Conservation (phyloP, 2,329 filamentous ascomycete genomes). For the Verticillium klebahnii region DNA sequence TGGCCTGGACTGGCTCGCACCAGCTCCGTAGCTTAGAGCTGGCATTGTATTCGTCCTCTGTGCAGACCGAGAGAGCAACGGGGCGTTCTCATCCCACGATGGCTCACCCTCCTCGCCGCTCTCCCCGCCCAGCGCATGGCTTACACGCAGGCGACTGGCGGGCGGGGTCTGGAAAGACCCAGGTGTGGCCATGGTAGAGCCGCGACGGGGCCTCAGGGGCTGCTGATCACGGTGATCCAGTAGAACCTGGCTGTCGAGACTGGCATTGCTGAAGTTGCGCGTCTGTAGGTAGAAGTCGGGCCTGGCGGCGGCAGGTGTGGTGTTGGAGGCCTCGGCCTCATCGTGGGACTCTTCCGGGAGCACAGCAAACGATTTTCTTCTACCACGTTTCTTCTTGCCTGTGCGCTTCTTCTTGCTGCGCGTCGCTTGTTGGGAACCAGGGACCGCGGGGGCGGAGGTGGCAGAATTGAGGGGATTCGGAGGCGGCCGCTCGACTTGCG, state of each 20-base stretch:
- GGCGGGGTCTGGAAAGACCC: conserved; percentile 30
- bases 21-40: conserved; percentile 8
- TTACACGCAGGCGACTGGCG: conserved; percentile 11
- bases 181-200: conserved; percentile 39
- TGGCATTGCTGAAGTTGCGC: conserved; percentile 71
- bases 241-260: conserved; percentile 82
- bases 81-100: conserved; percentile 44
- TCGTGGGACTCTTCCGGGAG: conserved; percentile 50
- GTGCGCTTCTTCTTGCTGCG: conserved; percentile 57
- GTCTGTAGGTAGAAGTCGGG: conserved; percentile 46
- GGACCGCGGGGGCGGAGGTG: not conserved
- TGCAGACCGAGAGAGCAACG: conserved; percentile 44
- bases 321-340: conserved; percentile 25
- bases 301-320: conserved; percentile 15
- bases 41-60: conserved; percentile 22
- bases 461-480: conserved; percentile 7
- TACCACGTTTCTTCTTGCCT: conserved; percentile 69
- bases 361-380: conserved; percentile 76
- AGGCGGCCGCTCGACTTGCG: conserved; percentile 1
- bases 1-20: conserved; percentile 11
- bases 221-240: conserved; percentile 74
- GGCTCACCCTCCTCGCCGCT: conserved; percentile 42
- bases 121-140: conserved; percentile 25
- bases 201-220: conserved; percentile 58
- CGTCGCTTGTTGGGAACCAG: not conserved